Evolutionary conservation across 192 early-diverging fungal species (phyloP).

Genomic region (Coemansia sp.): DNA sequence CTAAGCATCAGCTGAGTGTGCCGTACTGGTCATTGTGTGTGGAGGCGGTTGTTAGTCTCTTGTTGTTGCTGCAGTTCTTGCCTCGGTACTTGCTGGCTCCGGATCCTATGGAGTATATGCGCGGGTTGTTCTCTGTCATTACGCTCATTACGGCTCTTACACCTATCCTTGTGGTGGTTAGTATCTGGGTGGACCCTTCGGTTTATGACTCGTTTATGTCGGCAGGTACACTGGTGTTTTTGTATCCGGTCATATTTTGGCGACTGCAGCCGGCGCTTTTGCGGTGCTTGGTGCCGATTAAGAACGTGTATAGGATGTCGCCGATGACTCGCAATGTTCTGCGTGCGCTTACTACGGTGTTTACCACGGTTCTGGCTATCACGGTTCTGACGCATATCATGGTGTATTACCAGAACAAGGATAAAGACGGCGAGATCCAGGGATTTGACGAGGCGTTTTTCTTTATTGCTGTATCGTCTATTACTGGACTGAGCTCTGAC

Average conservation of each 20-base stretch:
- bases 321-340: slow-evolving; percentile 65
- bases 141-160: slow-evolving; percentile 62
- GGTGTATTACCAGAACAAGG: slow-evolving; percentile 61
- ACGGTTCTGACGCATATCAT: slow-evolving; percentile 69
- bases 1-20: slow-evolving; percentile 36
- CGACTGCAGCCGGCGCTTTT: slow-evolving; percentile 64
- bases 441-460: slow-evolving; percentile 62
- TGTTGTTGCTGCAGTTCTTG: slow-evolving; percentile 61
- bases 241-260: slow-evolving; percentile 69
- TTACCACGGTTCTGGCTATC: slow-evolving; percentile 70
- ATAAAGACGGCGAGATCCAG: slow-evolving; percentile 46
- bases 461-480: slow-evolving; percentile 61
- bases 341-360: slow-evolving; percentile 61
- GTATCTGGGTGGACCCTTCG: slow-evolving; percentile 39
- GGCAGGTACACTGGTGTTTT: slow-evolving; percentile 54
- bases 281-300: slow-evolving; percentile 63
- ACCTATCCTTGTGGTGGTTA: slow-evolving; percentile 52
- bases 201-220: slow-evolving; percentile 61
- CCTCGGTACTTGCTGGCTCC: slow-evolving; percentile 64
- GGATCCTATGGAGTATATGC: slow-evolving; percentile 52
- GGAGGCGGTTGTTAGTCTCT: slow-evolving; percentile 52
- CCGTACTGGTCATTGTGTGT: slow-evolving; percentile 47
- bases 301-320: slow-evolving; percentile 61
- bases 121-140: slow-evolving; percentile 57
- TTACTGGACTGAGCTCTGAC: slow-evolving; percentile 67